Evolutionary conservation across 2,329 filamentous ascomycete genomes (phyloP).

Genomic region (Seiridium unicorne): DNA sequence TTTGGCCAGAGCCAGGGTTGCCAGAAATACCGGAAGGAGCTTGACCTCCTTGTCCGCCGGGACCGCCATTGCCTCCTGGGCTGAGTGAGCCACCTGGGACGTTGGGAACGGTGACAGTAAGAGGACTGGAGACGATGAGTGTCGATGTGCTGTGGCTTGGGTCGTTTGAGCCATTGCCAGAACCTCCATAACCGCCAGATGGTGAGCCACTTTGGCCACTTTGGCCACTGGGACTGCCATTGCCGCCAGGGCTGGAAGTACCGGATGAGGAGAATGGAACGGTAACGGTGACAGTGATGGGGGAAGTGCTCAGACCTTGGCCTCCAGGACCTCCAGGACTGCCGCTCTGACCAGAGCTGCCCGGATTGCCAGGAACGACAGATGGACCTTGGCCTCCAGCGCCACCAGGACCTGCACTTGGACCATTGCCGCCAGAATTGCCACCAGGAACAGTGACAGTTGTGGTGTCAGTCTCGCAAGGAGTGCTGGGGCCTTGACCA

Average conservation of each 20-base stretch:
- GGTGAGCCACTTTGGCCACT: not conserved
- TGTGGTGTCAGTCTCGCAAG: not conserved
- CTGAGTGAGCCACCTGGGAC: not conserved
- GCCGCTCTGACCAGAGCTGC: not conserved
- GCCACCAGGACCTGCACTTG: not conserved
- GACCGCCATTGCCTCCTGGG: slow-evolving; percentile 8
- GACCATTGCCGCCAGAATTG: not conserved
- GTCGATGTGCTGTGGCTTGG: not conserved
- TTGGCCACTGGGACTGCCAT: not conserved
- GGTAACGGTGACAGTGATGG: slow-evolving; percentile 6
- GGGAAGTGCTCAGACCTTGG: slow-evolving; percentile 1
- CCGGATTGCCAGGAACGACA: slow-evolving; percentile 3
- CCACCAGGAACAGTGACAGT: slow-evolving; percentile 6
- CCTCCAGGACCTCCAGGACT: slow-evolving; percentile 1
- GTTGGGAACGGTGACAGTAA: slow-evolving; percentile 1
- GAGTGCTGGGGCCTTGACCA: not conserved
- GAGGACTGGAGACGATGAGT: not conserved
- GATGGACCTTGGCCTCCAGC: not conserved
- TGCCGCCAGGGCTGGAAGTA: not conserved
- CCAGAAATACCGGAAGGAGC: not conserved
- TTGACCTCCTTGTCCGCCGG: not conserved
- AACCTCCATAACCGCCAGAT: slow-evolving; percentile 1
- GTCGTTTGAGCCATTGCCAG: not conserved
- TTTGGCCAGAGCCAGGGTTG: not conserved
- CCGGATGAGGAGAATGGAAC: not conserved